Conservation (phyloP, 2,329 filamentous ascomycete genomes). For the Epichloe sylvatica region DNA sequence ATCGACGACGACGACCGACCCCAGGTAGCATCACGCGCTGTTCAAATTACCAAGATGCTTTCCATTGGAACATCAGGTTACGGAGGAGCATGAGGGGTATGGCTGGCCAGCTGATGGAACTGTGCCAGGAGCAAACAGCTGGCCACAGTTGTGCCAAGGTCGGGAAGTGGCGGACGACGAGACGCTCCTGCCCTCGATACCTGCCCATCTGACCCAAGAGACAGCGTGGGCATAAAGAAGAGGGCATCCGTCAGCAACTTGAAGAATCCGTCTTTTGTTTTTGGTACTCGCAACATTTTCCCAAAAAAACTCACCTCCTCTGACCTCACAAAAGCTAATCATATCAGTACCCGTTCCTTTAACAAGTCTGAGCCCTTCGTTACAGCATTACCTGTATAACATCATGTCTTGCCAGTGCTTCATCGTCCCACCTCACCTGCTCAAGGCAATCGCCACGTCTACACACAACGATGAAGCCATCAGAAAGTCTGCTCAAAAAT, state of each 20-base stretch:
- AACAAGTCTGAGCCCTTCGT: neutral
- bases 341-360: neutral
- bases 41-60: neutral
- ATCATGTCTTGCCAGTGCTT: conserved; percentile 19
- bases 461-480: conserved; percentile 21
- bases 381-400: neutral
- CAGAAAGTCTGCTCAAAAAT: conserved; percentile 22
- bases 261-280: neutral
- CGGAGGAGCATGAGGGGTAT: neutral
- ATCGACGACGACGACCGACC: neutral
- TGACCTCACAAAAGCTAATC: neutral
- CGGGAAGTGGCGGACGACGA: neutral
- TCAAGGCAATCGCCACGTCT: conserved; percentile 28
- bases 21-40: neutral
- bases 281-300: neutral
- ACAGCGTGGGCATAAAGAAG: neutral
- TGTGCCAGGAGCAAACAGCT: neutral
- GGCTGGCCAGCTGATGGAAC: neutral
- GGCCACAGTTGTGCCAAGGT: neutral
- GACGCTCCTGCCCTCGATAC: neutral
- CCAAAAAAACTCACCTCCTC: neutral
- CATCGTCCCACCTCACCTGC: conserved; percentile 33
- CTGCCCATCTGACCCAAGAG: neutral
- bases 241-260: neutral
- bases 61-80: neutral